Base-by-base conservation (phyloP, 495 filamentous ascomycete species). In the Oleoguttula mirabilis region DNA sequence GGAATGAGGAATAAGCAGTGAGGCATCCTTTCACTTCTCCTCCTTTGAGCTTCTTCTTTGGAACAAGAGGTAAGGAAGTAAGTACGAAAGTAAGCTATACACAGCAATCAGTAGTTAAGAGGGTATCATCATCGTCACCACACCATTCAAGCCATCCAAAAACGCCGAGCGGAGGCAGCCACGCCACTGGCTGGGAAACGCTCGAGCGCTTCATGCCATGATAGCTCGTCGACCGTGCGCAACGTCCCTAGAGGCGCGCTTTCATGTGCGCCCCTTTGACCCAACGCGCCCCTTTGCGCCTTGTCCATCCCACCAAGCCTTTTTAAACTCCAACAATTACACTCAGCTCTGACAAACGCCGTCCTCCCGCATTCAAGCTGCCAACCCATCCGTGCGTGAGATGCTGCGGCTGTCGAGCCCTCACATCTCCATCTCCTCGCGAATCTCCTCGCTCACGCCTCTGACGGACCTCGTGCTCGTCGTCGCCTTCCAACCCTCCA, bases 401-500 rank as follows among this genome's bases (percentile, higher is more conserved):
- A 30, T 30, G 8, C 14, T 30, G 27, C 27, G 27, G 8, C 8
- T 30, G 8, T 8, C 32, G n/a, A 28, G 25, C 16, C 15, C 10
- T 45, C 34, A 46, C 2, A 46, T 6, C 11, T 46, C 43, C 35
- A 46, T 46, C 5, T 17, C 22, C 17, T 46, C 43, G 3, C 36
- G 23, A 24, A 46, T 33, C 28, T 46, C 43, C 36, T 46, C 43
- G 20, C 43, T 46, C 10, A 46, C 16, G 10, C 25, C 35, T 19
- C 43, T 15, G 16, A 28, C 14, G 6, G 6, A 6, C 25, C 25
- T 28, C 25, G 25, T n/a, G 25, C 25, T n/a, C n/a, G 25, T 28
- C 7, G 7, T 35, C 32, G 16, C 27, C 6, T 35, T 8, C 15
- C 7, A 7, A 8, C 7, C 7, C 10, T n/a, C 6, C 32, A 11